These are phyloP conservation scores for Juncus inflexus DNA, from an alignment of 176 grass and related monocot species.

Conservation along the genomic window DNA sequence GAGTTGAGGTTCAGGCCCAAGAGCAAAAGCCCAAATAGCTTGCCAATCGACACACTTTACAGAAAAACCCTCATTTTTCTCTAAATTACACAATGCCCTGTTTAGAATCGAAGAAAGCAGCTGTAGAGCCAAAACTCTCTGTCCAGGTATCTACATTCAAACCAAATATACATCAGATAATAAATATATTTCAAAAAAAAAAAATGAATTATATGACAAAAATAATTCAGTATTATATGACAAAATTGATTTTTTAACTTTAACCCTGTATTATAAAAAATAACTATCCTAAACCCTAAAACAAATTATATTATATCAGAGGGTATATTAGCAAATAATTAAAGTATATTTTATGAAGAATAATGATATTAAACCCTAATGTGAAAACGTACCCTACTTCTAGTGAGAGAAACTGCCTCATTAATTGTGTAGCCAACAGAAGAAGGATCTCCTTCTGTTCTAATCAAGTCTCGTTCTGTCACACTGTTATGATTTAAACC, in stretches of 20 bases:
- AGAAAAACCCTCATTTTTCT: constrained; percentile 36
- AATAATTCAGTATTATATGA: too few relatives aligned
- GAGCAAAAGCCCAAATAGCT: constrained; percentile 90
- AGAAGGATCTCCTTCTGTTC: constrained; percentile 85
- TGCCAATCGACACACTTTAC: constrained; percentile 72
- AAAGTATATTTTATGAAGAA: too few relatives aligned
- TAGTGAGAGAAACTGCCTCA: constrained; percentile 73
- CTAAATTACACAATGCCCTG: constrained; percentile 59
- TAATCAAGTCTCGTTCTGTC: constrained; percentile 79
- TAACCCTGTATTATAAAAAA: too few relatives aligned
- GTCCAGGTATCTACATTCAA: constrained; percentile 77
- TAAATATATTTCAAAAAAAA: background rate
- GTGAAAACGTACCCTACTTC: constrained; percentile 76
- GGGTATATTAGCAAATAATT: too few relatives aligned
- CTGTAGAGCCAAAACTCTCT: constrained; percentile 73
- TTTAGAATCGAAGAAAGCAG: constrained; percentile 73
- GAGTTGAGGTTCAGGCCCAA: constrained; percentile 89
- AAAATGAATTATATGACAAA: too few relatives aligned
- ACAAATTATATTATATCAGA: too few relatives aligned
- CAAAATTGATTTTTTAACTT: too few relatives aligned
- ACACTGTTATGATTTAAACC: constrained; percentile 53
- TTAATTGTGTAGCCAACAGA: constrained; percentile 93
- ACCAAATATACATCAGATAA: constrained; percentile 27
- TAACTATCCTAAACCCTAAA: too few relatives aligned
- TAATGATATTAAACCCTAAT: too few relatives aligned